Conservation (phyloP, 495 filamentous ascomycete genomes). For the Talaromyces proteolyticus region DNA sequence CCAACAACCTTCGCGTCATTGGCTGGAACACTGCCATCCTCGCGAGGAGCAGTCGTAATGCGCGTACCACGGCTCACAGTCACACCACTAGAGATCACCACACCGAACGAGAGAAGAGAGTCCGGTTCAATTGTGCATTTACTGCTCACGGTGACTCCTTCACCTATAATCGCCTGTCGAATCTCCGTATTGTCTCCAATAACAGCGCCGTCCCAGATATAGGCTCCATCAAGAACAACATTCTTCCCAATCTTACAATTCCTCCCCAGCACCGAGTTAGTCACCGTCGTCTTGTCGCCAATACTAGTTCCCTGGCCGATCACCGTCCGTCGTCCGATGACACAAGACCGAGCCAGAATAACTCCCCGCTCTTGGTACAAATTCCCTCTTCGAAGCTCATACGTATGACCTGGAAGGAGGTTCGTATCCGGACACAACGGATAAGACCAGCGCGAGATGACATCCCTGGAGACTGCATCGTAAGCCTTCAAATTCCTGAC, state of each 20-base stretch:
- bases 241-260: constrained; percentile 81
- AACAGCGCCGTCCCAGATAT: constrained; percentile 82
- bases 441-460: constrained; percentile 85
- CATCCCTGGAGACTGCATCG: constrained; percentile 82
- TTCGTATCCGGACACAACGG: constrained; percentile 92
- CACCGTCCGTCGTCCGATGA: constrained; percentile 58
- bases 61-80: constrained; percentile 43
- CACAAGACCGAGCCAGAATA: constrained; percentile 63
- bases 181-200: constrained; percentile 71
- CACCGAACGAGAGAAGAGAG: constrained; percentile 73
- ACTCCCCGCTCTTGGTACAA: constrained; percentile 69
- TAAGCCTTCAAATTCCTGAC: constrained; percentile 84
- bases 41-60: constrained; percentile 49
- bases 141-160: constrained; percentile 62
- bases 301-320: constrained; percentile 73
- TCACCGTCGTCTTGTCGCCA: constrained; percentile 61
- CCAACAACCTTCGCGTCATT: constrained; percentile 46
- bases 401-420: constrained; percentile 67
- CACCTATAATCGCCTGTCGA: constrained; percentile 68
- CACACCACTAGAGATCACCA: constrained; percentile 59
- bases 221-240: constrained; percentile 71
- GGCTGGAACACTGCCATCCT: constrained; percentile 35
- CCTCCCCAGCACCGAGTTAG: constrained; percentile 72
- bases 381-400: constrained; percentile 56
- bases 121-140: constrained; percentile 62